phyloP scores from a whole-genome alignment of 1,139 yeast species.

The Kodamaea sp. region DNA sequence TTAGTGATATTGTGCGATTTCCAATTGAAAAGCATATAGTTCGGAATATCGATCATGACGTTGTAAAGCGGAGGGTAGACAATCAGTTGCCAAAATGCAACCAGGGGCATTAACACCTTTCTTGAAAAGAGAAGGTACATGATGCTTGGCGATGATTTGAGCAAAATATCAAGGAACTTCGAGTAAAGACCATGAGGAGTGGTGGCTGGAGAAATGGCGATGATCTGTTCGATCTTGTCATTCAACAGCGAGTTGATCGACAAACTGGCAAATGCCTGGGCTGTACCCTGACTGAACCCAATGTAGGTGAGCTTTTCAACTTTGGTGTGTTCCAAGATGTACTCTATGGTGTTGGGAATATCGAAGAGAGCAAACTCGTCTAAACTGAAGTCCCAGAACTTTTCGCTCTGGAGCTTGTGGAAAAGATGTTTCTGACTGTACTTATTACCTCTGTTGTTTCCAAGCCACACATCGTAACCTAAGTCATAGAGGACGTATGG shows the following conservation, averaged over 20 bases:
- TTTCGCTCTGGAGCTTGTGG: conserved; percentile 37
- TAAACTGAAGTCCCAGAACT: conserved; percentile 48
- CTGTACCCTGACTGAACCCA: conserved; percentile 91
- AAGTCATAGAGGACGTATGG: conserved; percentile 76
- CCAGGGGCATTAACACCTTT: conserved; percentile 70
- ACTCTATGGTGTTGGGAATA: conserved; percentile 47
- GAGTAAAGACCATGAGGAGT: conserved; percentile 87
- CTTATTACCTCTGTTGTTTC: conserved; percentile 88
- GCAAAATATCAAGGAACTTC: conserved; percentile 69
- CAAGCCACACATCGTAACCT: conserved; percentile 93
- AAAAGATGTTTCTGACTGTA: conserved; percentile 58
- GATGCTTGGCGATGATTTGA: conserved; percentile 77
- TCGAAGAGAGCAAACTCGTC: conserved; percentile 52
- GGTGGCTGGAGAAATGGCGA: conserved; percentile 92
- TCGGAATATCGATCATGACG: conserved; percentile 68
- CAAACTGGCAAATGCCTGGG: conserved; percentile 83
- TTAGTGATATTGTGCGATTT: conserved; percentile 64
- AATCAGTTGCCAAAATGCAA: conserved; percentile 78
- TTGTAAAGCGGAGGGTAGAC: conserved; percentile 84
- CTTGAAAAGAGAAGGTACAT: conserved; percentile 76
- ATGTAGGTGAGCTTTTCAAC: conserved; percentile 58
- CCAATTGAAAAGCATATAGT: conserved; percentile 77
- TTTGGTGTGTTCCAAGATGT: conserved; percentile 29
- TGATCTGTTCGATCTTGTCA: conserved; percentile 64
- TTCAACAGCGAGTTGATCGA: conserved; percentile 72